These are phyloP conservation scores for Heliamphora exappendiculata DNA, from an alignment of 148 eudicot genomes.

Conservation along the genomic window DNA sequence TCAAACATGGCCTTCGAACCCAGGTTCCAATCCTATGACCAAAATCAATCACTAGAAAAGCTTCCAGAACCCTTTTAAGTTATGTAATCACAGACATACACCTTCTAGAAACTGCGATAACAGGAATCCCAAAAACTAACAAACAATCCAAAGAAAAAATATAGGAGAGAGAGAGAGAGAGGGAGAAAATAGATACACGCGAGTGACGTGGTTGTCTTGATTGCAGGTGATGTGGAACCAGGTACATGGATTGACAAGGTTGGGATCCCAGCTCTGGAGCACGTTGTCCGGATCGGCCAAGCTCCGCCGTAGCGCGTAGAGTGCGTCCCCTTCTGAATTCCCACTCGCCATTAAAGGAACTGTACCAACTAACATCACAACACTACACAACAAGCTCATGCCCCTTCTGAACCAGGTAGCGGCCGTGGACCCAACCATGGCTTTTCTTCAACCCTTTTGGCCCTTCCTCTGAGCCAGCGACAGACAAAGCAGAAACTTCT, in stretches of 20 bases:
- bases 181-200: conserved; percentile 40
- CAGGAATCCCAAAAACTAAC: not conserved
- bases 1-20: too few relatives aligned
- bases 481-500: not conserved
- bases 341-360: conserved; percentile 23
- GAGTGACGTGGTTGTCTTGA: conserved; percentile 52
- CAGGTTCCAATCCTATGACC: too few relatives aligned
- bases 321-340: conserved; percentile 80
- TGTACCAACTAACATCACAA: not conserved
- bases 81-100: not conserved
- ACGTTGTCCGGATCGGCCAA: conserved; percentile 68
- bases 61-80: not conserved
- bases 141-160: not conserved
- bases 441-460: not conserved
- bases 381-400: not conserved
- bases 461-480: not conserved
- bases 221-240: conserved; percentile 89
- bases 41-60: not conserved
- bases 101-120: not conserved
- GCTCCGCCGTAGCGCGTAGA: conserved; percentile 61
- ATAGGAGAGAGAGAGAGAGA: not conserved
- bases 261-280: conserved; percentile 77
- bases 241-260: conserved; percentile 80
- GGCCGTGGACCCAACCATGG: conserved; percentile 1
- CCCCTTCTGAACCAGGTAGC: not conserved